phyloP scores from a whole-genome alignment of 257 asterid species.

The Solanum lycopersicoides region DNA sequence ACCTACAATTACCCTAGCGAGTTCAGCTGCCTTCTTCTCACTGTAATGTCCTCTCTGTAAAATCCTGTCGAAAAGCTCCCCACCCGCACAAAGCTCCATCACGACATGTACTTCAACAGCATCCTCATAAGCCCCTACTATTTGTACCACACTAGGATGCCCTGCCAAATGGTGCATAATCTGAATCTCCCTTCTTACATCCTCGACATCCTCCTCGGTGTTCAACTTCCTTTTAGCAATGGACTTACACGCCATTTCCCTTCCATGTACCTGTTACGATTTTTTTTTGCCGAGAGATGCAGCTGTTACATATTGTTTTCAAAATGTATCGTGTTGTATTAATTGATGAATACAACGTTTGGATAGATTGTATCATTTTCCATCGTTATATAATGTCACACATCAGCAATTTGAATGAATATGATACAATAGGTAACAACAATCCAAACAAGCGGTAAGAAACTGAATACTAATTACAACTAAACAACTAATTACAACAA shows the following conservation, averaged over 20 bases:
- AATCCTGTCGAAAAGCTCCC: constrained; percentile 84
- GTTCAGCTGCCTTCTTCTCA: constrained; percentile 86
- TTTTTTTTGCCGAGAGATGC: neutral
- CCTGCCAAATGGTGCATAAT: constrained; percentile 88
- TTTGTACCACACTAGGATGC: constrained; percentile 48
- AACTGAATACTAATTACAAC: neutral
- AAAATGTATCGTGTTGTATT: neutral
- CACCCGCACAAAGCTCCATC: constrained; percentile 82
- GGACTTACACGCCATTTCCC: constrained; percentile 71
- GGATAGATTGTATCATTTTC: neutral
- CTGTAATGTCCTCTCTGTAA: constrained; percentile 77
- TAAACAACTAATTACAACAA: neutral
- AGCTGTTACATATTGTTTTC: neutral
- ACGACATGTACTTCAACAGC: constrained; percentile 73
- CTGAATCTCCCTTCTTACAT: constrained; percentile 83
- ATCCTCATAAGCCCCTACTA: constrained; percentile 77
- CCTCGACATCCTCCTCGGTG: constrained; percentile 70
- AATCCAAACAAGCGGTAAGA: neutral
- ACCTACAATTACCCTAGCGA: constrained; percentile 68
- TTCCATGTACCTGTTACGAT: constrained; percentile 14
- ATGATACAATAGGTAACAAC: neutral
- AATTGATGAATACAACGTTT: neutral
- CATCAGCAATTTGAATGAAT: neutral
- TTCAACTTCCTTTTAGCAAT: constrained; percentile 67
- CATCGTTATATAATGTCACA: neutral